Percentiles rank a stretch among this genome's conserved stretches.
Conservation (phyloP, 2,329 filamentous ascomycete species). For the Aspergillus versicolor region DNA sequence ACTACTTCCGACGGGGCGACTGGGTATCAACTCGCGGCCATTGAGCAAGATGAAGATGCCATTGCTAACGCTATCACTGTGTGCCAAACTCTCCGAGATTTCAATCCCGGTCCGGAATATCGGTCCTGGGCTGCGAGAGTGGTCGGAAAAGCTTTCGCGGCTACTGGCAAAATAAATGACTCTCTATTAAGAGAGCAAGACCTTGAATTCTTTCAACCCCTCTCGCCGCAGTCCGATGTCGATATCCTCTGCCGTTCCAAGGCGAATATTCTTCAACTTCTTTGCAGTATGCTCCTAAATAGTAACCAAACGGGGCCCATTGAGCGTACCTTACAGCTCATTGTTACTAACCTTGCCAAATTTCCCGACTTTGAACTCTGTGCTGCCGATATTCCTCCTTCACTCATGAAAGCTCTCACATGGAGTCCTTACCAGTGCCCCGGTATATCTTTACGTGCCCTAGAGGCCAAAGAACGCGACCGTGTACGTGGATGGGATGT, state of each 20-base stretch:
- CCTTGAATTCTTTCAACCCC: slow-evolving; percentile 22
- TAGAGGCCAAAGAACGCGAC: slow-evolving; percentile 20
- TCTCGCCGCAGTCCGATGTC: slow-evolving; percentile 5
- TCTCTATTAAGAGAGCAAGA: slow-evolving; percentile 47
- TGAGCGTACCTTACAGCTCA: slow-evolving; percentile 46
- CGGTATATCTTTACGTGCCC: slow-evolving; percentile 20
- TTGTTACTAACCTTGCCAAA: slow-evolving; percentile 36
- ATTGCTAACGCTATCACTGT: slow-evolving; percentile 63
- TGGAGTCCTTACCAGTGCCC: slow-evolving; percentile 46
- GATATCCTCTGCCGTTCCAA: slow-evolving; percentile 51
- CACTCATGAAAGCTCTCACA: slow-evolving; percentile 40
- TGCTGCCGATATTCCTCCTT: slow-evolving; percentile 34
- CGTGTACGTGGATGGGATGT: slow-evolving; percentile 19
- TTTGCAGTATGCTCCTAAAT: slow-evolving; percentile 62
- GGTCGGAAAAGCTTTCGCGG: slow-evolving; percentile 78
- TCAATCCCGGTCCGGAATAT: slow-evolving; percentile 65
- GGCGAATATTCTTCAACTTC: slow-evolving; percentile 59
- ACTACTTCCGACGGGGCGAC: slow-evolving; percentile 66
- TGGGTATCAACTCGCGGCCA: slow-evolving; percentile 63
- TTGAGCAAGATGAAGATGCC: slow-evolving; percentile 67
- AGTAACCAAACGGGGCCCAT: slow-evolving; percentile 52
- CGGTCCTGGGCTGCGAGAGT: slow-evolving; percentile 82
- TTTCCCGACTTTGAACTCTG: slow-evolving; percentile 35
- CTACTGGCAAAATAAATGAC: slow-evolving; percentile 63
- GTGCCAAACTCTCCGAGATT: slow-evolving; percentile 72